These are phyloP conservation scores for Colletotrichum euphorbiae DNA, from an alignment of 2,329 filamentous ascomycete species.

Conservation along the genomic window DNA sequence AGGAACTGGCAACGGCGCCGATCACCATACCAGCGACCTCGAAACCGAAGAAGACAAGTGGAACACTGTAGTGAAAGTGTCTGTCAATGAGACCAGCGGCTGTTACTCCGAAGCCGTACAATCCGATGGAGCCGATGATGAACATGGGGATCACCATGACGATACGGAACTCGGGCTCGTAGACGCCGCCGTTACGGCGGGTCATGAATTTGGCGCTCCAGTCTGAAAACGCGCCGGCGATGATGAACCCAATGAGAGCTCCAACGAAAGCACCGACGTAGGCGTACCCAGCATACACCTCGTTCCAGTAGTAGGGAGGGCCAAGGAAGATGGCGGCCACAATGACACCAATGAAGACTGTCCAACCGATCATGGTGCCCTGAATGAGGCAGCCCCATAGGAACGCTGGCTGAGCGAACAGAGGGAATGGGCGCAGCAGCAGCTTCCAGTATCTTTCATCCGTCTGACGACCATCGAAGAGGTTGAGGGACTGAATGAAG, in stretches of 20 bases:
- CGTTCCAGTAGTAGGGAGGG: conserved; percentile 83
- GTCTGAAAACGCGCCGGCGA: conserved; percentile 82
- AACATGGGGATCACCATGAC: conserved; percentile 86
- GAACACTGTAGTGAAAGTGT: conserved; percentile 77
- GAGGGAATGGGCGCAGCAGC: conserved; percentile 79
- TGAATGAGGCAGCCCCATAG: conserved; percentile 84
- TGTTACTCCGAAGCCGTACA: conserved; percentile 88
- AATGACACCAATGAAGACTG: conserved; percentile 89
- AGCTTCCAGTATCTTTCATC: conserved; percentile 77
- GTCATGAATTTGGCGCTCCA: conserved; percentile 78
- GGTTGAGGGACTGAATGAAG: conserved; percentile 69
- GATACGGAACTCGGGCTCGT: conserved; percentile 92
- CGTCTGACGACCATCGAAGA: conserved; percentile 86
- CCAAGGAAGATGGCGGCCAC: conserved; percentile 85
- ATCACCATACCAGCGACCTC: conserved; percentile 93
- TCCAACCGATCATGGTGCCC: conserved; percentile 94
- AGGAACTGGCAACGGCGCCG: conserved; percentile 83
- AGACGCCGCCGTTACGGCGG: conserved; percentile 79
- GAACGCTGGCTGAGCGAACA: conserved; percentile 87
- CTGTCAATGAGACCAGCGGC: conserved; percentile 65
- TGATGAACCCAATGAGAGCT: conserved; percentile 78
- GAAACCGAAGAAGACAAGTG: conserved; percentile 84
- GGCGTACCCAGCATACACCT: conserved; percentile 85
- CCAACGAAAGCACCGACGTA: conserved; percentile 90
- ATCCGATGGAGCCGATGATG: conserved; percentile 78